These are phyloP conservation scores for Endothia cerciana DNA, from an alignment of 2,329 filamentous ascomycete species.

Conservation along the genomic window DNA sequence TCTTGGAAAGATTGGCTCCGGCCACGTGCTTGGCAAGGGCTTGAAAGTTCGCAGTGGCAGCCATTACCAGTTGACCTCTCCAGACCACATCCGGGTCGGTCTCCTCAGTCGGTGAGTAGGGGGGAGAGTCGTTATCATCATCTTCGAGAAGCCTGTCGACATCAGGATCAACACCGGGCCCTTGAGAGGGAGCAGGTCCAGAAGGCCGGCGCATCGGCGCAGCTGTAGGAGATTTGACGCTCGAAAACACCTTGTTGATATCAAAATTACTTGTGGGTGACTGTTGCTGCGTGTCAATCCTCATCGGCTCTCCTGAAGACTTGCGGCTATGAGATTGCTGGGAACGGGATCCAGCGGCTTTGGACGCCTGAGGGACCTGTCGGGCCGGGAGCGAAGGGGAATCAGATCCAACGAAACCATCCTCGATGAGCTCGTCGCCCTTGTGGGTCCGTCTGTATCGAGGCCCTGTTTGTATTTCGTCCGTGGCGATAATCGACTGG, in stretches of 20 bases:
- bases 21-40: constrained; percentile 83
- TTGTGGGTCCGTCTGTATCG: constrained; percentile 91
- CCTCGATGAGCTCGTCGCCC: constrained; percentile 86
- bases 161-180: constrained; percentile 78
- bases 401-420: constrained; percentile 42
- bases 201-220: constrained; percentile 53
- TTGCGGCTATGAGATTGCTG: constrained; percentile 25
- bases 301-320: constrained; percentile 38
- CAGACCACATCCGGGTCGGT: constrained; percentile 75
- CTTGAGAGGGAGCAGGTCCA: constrained; percentile 48
- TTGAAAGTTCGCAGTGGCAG: constrained; percentile 73
- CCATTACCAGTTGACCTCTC: constrained; percentile 78
- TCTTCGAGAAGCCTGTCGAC: constrained; percentile 89
- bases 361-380: constrained; percentile 32
- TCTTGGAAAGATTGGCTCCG: constrained; percentile 75
- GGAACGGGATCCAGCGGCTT: constrained; percentile 15
- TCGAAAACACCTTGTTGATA: constrained; percentile 83
- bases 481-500: constrained; percentile 80
- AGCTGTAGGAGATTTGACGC: constrained; percentile 73
- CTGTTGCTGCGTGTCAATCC: constrained; percentile 51
- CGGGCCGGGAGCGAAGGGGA: constrained; percentile 41
- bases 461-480: constrained; percentile 65
- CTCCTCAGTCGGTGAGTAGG: constrained; percentile 81
- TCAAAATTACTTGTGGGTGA: constrained; percentile 72
- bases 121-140: constrained; percentile 76